phyloP scores from a whole-genome alignment of 2,329 filamentous ascomycete species.

The Lachnellula subtilissima region DNA sequence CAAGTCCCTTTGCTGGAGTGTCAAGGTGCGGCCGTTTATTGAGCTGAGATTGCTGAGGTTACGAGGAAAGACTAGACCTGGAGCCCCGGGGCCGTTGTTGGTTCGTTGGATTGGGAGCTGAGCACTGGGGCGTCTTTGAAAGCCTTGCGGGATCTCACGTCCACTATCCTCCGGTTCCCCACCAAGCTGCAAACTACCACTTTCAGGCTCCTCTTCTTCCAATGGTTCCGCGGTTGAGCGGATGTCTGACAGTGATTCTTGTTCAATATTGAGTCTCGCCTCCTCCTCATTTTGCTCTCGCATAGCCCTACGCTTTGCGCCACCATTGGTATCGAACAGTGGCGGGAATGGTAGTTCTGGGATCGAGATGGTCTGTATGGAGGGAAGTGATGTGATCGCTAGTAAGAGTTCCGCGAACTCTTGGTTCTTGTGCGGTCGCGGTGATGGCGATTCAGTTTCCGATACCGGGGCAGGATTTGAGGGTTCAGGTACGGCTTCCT shows the following conservation, averaged over 20 bases:
- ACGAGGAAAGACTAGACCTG: constrained; percentile 46
- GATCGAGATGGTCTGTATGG: constrained; percentile 33
- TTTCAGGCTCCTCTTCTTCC: constrained; percentile 72
- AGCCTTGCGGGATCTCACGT: constrained; percentile 43
- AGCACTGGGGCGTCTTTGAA: constrained; percentile 59
- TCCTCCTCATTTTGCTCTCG: constrained; percentile 66
- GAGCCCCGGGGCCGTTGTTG: constrained; percentile 49
- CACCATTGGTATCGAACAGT: constrained; percentile 77
- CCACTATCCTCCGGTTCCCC: constrained; percentile 81
- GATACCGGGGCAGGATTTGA: constrained; percentile 6
- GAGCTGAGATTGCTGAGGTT: constrained; percentile 49
- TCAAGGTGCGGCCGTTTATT: constrained; percentile 68
- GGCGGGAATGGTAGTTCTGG: constrained; percentile 52
- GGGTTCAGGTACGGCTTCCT: constrained; percentile 8
- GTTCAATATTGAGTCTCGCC: constrained; percentile 46
- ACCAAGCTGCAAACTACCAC: constrained; percentile 79
- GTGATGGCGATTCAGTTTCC: constrained; percentile 7
- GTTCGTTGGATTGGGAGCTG: constrained; percentile 73
- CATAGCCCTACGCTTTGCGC: constrained; percentile 73
- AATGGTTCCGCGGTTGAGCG: constrained; percentile 43
- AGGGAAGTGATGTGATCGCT: constrained; percentile 37
- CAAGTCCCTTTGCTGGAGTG: constrained; percentile 72
- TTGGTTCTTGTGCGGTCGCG: constrained; percentile 19
- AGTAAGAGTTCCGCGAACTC: constrained; percentile 39
- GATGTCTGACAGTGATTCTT: constrained; percentile 47